Base-by-base conservation (phyloP, 345 rosid species). In the Stellera chamaejasme region DNA sequence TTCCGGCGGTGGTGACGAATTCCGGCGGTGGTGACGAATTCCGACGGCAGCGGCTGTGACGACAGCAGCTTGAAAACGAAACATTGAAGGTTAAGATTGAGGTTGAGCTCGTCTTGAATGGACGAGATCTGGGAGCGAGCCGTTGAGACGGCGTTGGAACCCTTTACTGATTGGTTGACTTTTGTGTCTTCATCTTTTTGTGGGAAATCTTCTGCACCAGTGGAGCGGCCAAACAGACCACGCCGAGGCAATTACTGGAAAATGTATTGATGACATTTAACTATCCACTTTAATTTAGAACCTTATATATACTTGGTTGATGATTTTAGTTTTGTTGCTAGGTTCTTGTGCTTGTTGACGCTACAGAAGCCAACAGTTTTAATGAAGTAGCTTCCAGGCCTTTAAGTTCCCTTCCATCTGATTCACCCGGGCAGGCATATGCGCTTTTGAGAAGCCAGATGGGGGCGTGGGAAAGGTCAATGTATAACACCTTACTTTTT, bases 211-310 rank as follows among this genome's bases (percentile, higher is more conserved):
- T 80, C 97, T 32, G 54, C 83, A 41, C 95, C 88, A 49, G 94
- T 87, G 67, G 99, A 93, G 80, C 80, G 87, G 62, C 87, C 99
- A 42, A 97, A 93, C 94, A 5, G 99, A 93, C n/a, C n/a, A n/a
- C n/a, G n/a, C n/a, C n/a, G n/a, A n/a, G n/a, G 71, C 96, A 87
- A 59, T 70, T 93, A 56, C 81, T 93, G 80, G 99, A 93, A 73
- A 82, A 84, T 70, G 99, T 93, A 79, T 75, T 63, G 65, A 53
- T 51, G 66, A 25, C 53, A 50, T 61, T 48, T 14, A 19, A 55
- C 48, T 44, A 53, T 25, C 3, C 13, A 46, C 46, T 2, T n/a
- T 42, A 61, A 65, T 42, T 13, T 9, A 27, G 46, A 46, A 16
- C 27, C 16, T 48, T 14, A 56, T 52, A 63, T 59, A 8, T 50